Evolutionary conservation across 1,139 yeast genomes (phyloP), one percentile per base, ranked within the genome.

Genomic region (Yamadazyma dushanensis): DNA sequence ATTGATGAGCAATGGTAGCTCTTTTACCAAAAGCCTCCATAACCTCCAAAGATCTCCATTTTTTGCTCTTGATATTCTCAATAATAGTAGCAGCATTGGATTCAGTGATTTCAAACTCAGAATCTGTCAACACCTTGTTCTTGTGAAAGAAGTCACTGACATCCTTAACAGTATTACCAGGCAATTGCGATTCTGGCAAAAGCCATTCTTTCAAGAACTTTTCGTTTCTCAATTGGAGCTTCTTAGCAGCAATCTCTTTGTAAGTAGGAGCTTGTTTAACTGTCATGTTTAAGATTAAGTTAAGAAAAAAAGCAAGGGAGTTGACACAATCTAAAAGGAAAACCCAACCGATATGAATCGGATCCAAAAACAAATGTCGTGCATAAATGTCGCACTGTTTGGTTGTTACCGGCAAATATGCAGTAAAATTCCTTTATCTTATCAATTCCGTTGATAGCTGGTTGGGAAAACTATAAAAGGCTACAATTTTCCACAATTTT

Each of bases 1-100:
- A 53, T 41, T 73, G 78, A 39, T 73, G 76, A 1, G 75, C 72
- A 10, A 73, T 41, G 5, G 70, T 62, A 3, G 77, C 76, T 38
- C 78, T 47, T 37, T 59, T 62, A 25, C 63, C 59, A 36, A 57
- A 57, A 1, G 63, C 63, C 13, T 45, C 41, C 16, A 56, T 46
- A 1, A 59, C 62, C 25, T 57, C 49, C 3, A 46, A 34, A 11
- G 61, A 40, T 19, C 52, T 43, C 62, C 61, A 59, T 16, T 45
- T 35, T 33, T 63, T 63, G 1, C 43, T 21, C 4, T 56, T 51
- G 32, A 74, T 62, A 28, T 64, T 65, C 1, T 42, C 39, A 6
- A 67, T 61, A 21, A 76, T 57, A 5, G 57, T 61, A 4, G 50
- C 39, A 16, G 70, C 74, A 11, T 63, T 46, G 0, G 64, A 40